Evolutionary conservation across 2,329 filamentous ascomycete genomes (phyloP), one percentile per base, ranked within the genome.

Genomic region (Waltergamsia citrina): DNA sequence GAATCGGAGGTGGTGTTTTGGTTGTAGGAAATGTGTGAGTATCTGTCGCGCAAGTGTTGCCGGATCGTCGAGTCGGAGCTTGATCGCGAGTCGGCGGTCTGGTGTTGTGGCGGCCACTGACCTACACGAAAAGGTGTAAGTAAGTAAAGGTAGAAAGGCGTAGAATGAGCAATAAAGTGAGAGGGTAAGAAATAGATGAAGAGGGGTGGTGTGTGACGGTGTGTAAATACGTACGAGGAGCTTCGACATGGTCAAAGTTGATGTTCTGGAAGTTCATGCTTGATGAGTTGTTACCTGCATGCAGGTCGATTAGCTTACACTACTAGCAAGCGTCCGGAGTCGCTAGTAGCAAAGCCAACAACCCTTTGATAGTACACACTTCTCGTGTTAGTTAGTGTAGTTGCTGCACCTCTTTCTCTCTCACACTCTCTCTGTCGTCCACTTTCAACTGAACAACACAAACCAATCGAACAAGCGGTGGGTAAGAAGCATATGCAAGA

Each of bases 191-290:
- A 17, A 26, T 20, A 33, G 15, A 17, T 6, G 19, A 3, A 24
- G 16, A 25, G 25, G n/a, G n/a, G n/a, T n/a, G n/a, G n/a, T n/a
- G n/a, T n/a, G n/a, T n/a, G n/a, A n/a, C n/a, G n/a, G n/a, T n/a
- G n/a, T n/a, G n/a, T 12, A 27, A n/a, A 15, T 27, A 57, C 55
- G 46, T 59, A 60, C 57, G 52, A 43, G 48, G 43, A 42, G 46
- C 49, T 49, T 60, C 56, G 44, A 55, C 50, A 50, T 52, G 45
- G 40, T 60, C 50, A 41, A 52, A 52, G 47, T 53, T 49, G 38
- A 48, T 38, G 41, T 51, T 52, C 46, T 56, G 54, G 43, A 51
- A 52, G 45, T 56, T 61, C 60, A 63, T 63, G 44, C 41, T 57
- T 38, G 38, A 34, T 23, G 18, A 16, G 29, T 15, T n/a, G n/a